These are phyloP conservation scores for Xylaria palmicola DNA, from an alignment of 495 filamentous ascomycete species.

Conservation along the genomic window DNA sequence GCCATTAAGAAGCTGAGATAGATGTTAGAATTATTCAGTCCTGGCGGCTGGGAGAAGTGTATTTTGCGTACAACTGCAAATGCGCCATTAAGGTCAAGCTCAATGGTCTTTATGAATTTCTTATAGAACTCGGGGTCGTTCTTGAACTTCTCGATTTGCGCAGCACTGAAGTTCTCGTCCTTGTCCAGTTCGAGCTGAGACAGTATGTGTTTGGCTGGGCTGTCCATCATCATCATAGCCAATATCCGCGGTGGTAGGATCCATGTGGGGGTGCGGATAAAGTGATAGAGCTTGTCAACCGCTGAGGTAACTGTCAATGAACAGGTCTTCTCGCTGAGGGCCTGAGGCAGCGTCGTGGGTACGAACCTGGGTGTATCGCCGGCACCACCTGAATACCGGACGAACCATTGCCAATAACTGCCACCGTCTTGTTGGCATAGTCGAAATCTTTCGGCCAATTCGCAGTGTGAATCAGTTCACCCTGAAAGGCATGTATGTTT, in stretches of 20 bases:
- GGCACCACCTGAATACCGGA: conserved; percentile 62
- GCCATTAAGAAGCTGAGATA: conserved; percentile 35
- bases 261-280: conserved; percentile 66
- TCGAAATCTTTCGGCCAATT: conserved; percentile 57
- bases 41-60: not conserved
- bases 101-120: conserved; percentile 28
- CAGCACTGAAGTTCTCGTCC: conserved; percentile 34
- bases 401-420: conserved; percentile 60
- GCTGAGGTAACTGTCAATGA: conserved; percentile 33
- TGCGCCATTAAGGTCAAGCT: conserved; percentile 22
- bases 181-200: conserved; percentile 32
- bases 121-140: conserved; percentile 28
- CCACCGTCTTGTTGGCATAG: conserved; percentile 56
- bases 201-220: conserved; percentile 26
- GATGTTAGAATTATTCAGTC: conserved; percentile 19
- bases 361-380: conserved; percentile 54
- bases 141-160: conserved; percentile 48
- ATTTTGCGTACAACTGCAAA: conserved; percentile 28
- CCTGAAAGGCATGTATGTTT: conserved; percentile 47
- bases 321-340: too few relatives aligned
- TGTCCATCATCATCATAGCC: conserved; percentile 44
- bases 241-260: conserved; percentile 54
- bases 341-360: too few relatives aligned
- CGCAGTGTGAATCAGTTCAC: conserved; percentile 57
- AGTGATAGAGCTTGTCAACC: conserved; percentile 45